These are phyloP conservation scores for Monosporascus sp. DNA, from an alignment of 2,329 filamentous ascomycete species.

Conservation along the genomic window DNA sequence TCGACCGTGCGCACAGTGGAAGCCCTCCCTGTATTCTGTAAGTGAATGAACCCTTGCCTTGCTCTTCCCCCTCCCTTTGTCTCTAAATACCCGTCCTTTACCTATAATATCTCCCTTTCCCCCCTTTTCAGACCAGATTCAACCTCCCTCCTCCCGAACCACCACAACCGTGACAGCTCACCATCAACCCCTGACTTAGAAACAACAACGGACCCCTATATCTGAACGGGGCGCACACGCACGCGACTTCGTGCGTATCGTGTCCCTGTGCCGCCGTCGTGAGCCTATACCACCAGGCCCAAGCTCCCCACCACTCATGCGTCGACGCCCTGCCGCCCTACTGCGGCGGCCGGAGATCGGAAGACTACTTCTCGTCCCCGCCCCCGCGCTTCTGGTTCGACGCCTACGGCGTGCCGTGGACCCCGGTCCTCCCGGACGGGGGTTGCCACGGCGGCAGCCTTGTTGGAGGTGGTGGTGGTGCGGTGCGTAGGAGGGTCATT, in stretches of 20 bases:
- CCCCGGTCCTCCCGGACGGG: background rate
- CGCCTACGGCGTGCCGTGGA: background rate
- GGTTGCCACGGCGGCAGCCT: background rate
- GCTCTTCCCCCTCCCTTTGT: background rate
- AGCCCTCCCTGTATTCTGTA: background rate
- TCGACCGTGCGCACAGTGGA: background rate
- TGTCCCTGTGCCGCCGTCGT: background rate
- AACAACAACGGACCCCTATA: background rate
- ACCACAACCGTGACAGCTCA: background rate
- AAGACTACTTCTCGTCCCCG: constrained; percentile 1
- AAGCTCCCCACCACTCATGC: background rate
- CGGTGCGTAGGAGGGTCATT: background rate
- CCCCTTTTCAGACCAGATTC: background rate
- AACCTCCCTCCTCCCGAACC: too few species aligned
- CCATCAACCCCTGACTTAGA: background rate
- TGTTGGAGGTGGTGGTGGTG: background rate
- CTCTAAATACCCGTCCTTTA: background rate
- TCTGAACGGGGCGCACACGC: background rate
- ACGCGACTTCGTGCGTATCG: background rate
- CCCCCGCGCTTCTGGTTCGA: background rate
- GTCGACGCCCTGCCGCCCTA: background rate
- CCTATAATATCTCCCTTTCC: background rate
- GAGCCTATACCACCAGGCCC: background rate
- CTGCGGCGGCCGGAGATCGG: constrained; percentile 1
- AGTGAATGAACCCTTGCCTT: background rate